Evolutionary conservation across 2,329 filamentous ascomycete genomes (phyloP).

Genomic region (Talaromyces atroroseus): DNA sequence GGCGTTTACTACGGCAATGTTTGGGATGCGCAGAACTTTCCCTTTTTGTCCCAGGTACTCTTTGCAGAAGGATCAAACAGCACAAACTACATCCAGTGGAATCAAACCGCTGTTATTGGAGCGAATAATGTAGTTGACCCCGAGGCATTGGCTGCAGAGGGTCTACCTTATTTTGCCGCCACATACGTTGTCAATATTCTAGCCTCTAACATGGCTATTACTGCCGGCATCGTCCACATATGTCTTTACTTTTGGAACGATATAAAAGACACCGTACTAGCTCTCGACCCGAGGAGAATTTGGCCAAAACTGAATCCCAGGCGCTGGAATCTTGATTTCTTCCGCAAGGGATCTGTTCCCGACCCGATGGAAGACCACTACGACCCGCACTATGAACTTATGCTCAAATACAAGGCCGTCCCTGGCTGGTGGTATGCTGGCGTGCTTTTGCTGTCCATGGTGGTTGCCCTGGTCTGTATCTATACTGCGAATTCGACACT

Average conservation of each 20-base stretch:
- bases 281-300: conserved; percentile 46
- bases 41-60: conserved; percentile 22
- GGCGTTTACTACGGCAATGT: neutral
- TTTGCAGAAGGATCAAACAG: neutral
- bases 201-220: conserved; percentile 49
- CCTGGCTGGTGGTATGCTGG: conserved; percentile 53
- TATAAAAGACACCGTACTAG: conserved; percentile 26
- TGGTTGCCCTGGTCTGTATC: conserved; percentile 44
- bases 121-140: neutral
- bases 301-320: neutral
- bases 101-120: neutral
- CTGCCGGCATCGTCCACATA: conserved; percentile 47
- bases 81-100: neutral
- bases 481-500: conserved; percentile 47
- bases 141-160: neutral
- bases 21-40: conserved; percentile 22
- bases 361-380: conserved; percentile 20
- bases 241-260: conserved; percentile 47
- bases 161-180: neutral
- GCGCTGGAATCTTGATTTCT: neutral
- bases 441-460: conserved; percentile 42
- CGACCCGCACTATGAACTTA: conserved; percentile 48
- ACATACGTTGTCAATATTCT: conserved; percentile 40
- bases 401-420: conserved; percentile 45
- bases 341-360: neutral